Evolutionary conservation across 306 rosid species (phyloP), one percentile per base, ranked within the genome.

Genomic region (Sicyos baderoa): DNA sequence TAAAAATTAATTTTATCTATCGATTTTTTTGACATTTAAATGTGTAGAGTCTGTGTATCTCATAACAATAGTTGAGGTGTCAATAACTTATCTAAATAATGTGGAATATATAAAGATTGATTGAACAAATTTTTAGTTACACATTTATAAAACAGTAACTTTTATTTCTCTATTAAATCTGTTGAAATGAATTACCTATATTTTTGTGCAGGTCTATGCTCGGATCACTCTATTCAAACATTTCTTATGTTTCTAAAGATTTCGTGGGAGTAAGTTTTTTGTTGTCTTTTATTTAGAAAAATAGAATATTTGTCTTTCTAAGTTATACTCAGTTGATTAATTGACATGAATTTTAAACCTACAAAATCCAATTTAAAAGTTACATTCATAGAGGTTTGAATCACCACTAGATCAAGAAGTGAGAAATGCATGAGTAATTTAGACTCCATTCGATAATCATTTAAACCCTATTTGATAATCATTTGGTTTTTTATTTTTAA

Each of bases 181-280:
- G 6, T 12, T 18, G 1, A 19, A 42, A 64, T 64, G 70, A 18
- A 42, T 10, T 18, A 14, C 70, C 17, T 2, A 18, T 2, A 18
- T 47, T 6, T 45, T 66, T 0, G 13, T 66, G 71, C 54, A 66
- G 71, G 42, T 66, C 71, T 25, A 66, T 66, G 71, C 80, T 72
- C 75, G 81, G 27, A 75, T 84, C 60, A 70, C 65, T 9, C 84
- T 47, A 84, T 19, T 75, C 84, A 71, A 89, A 93, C 78, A 85
- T 82, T 74, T 85, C 98, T 53, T 80, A 74, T 59, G 73, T 51
- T 79, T 67, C 84, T 74, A 81, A 72, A 75, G 86, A 80, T 68
- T 47, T 82, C 48, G 49, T 52, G 29, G 55, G 59, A 45, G 76
- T 44, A 59, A 66, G 71, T 40, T 45, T 42, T 22, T 66, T 11